Evolutionary conservation across 768 basidiomycete genomes (phyloP).

Genomic region (Lepiota venenata): DNA sequence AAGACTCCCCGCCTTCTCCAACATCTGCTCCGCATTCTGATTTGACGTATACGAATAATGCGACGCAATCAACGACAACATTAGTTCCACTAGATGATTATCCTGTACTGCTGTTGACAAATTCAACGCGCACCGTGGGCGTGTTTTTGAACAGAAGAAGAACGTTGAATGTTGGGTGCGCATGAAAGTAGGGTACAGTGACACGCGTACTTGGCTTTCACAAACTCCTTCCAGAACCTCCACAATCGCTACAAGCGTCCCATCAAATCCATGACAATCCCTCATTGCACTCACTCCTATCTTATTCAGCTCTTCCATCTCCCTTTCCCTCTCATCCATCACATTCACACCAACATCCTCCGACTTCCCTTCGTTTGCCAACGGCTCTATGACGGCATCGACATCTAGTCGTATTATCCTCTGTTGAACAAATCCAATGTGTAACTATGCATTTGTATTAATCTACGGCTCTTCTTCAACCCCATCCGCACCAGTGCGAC

Average conservation of each 20-base stretch:
- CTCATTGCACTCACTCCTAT: constrained; percentile 34
- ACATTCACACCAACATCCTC: neutral
- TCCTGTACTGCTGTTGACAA: constrained; percentile 58
- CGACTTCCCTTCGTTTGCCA: too few species aligned
- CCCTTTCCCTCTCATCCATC: constrained; percentile 10
- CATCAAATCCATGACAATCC: constrained; percentile 49
- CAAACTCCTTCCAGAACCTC: constrained; percentile 54
- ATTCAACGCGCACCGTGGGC: constrained; percentile 57
- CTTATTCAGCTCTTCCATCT: constrained; percentile 24
- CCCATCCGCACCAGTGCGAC: constrained; percentile 18
- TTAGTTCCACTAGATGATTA: constrained; percentile 68
- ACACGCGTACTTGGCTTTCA: constrained; percentile 55
- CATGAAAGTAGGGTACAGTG: too few species aligned
- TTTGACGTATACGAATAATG: constrained; percentile 71
- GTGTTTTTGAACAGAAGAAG: too few species aligned
- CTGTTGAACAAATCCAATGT: constrained; percentile 22
- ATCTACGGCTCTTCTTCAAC: constrained; percentile 32
- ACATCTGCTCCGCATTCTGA: constrained; percentile 64
- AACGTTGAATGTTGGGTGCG: too few species aligned
- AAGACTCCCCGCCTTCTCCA: constrained; percentile 65
- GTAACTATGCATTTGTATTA: constrained; percentile 29
- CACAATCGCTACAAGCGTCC: constrained; percentile 51
- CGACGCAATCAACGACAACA: constrained; percentile 63
- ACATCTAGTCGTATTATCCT: too few species aligned
- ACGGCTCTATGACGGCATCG: too few species aligned